Evolutionary conservation across 2,329 filamentous ascomycete genomes (phyloP), one percentile per base, ranked within the genome.

Genomic region (Neophaeococcomyces aloes): DNA sequence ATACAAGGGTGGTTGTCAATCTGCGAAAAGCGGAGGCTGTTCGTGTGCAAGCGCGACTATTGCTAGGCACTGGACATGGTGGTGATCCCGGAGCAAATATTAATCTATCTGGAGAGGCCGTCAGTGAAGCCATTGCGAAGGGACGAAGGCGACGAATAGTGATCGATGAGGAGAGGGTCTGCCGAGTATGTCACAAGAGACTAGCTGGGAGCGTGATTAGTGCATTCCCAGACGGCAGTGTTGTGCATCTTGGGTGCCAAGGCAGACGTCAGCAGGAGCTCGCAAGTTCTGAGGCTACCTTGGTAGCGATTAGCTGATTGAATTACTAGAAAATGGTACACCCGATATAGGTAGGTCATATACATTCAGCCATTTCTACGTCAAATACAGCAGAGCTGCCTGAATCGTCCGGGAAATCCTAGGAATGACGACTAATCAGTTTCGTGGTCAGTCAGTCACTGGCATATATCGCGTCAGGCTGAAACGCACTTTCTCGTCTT

Each of bases 151-250:
- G 76, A 29, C 75, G 86, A 53, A 87, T 95, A 8, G 77, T 86
- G 15, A 79, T 98, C 40, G 78, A 76, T 7, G 89, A 98, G 56
- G 89, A 96, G 59, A 72, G 86, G 40, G 81, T 94, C 43, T 98
- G 91, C 61, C 81, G 83, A 10, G 85, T 94, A 13, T 98, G 91
- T 61, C 83, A 94, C 63, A 96, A 95, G 70, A 72, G 91, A 52
- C 75, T 98, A 52, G 89, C 88, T 1, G 83, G 86, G 1, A 94
- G 84, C 61, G 91, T 94, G 14, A 83, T 96, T 47, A 81, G 88
- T 31, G 88, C 95, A 10, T 74, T 91, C 64, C 86, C 88, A 5
- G 84, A 94, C 52, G 69, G 70, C 51, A 66, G 63, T 10, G 83
- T 87, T 13, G 81, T 91, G 48, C 85, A 91, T 68, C 84, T 89